Evolutionary conservation across 2,329 filamentous ascomycete genomes (phyloP), one percentile per base, ranked within the genome.

Genomic region (Arthroderma sp.): DNA sequence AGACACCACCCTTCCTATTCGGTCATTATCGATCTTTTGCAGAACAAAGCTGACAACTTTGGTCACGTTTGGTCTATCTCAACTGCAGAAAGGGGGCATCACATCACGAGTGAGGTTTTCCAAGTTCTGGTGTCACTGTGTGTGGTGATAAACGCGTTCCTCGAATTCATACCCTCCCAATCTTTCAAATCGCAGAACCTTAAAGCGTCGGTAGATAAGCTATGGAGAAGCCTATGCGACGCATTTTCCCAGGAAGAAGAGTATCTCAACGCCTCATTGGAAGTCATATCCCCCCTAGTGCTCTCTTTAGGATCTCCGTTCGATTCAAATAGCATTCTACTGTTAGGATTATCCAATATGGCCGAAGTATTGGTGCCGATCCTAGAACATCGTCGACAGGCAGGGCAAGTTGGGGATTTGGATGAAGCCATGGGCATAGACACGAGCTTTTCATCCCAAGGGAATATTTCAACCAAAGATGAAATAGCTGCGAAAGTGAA

Each of bases 91-190:
- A 68, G 62, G 37, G 58, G 62, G n/a, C 63, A 67, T 42, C 64
- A 64, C 51, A 60, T 75, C 10, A 72, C 67, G 27, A 54, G 62
- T 5, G 71, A 75, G 45, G 67, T 72, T 54, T 55, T 74, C 49
- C 69, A 70, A 33, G 64, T 71, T 29, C 45, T 73, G n/a, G 59
- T 61, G 4, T 70, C 67, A n/a, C 62, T 72, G 38, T 72, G 69
- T 53, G 60, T 72, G 15, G 59, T 69, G 22, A 59, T 56, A 27
- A 55, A 57, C 15, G 48, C 71, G 41, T 58, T 58, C 57, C 48
- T 54, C 49, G 66, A 48, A 50, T 69, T 38, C 47, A 54, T 58
- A 38, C 61, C 54, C 34, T 65, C 46, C 49, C 46, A 36, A 49
- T 62, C 46, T 36, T 59, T 47, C 55, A 62, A 44, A 53, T 50